A percentile compares a stretch with the other conserved stretches of the same genome.
Conservation (phyloP, 768 basidiomycete species). For the Leccinum longicurvipes region DNA sequence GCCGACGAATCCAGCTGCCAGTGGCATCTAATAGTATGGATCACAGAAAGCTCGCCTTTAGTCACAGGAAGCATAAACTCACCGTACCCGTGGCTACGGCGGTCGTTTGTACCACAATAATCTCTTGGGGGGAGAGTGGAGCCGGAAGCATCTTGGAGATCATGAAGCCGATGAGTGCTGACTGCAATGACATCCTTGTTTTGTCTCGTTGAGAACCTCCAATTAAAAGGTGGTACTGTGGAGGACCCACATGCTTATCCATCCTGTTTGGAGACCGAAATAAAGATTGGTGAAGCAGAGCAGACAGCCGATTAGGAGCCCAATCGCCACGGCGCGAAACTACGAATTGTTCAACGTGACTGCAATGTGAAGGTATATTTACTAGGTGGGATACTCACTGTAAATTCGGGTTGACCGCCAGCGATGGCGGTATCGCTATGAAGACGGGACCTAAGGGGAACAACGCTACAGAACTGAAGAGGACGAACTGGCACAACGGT, state of each 20-base stretch:
- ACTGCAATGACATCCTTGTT: constrained; percentile 90
- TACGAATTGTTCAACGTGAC: constrained; percentile 5
- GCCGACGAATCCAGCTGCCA: constrained; percentile 87
- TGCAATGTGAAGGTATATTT: background rate
- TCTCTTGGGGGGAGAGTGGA: constrained; percentile 85
- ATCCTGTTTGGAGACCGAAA: constrained; percentile 84
- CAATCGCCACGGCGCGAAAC: constrained; percentile 64
- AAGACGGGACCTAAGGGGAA: constrained; percentile 5
- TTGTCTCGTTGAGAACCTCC: background rate
- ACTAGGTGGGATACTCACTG: constrained; percentile 16
- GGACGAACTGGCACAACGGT: background rate
- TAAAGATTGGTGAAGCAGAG: constrained; percentile 93
- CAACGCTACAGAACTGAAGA: background rate
- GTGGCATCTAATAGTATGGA: constrained; percentile 59
- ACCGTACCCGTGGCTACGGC: constrained; percentile 89
- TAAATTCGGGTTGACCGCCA: constrained; percentile 24
- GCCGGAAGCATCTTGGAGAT: constrained; percentile 70
- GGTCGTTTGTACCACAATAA: constrained; percentile 92
- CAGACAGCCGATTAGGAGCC: constrained; percentile 80
- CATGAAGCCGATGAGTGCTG: constrained; percentile 88
- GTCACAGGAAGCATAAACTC: constrained; percentile 1
- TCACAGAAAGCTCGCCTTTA: background rate
- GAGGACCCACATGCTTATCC: constrained; percentile 74
- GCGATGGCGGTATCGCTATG: background rate
- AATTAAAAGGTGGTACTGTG: background rate